phyloP scores from a whole-genome alignment of 441 rosid genomes.

The Biscutella auriculata region DNA sequence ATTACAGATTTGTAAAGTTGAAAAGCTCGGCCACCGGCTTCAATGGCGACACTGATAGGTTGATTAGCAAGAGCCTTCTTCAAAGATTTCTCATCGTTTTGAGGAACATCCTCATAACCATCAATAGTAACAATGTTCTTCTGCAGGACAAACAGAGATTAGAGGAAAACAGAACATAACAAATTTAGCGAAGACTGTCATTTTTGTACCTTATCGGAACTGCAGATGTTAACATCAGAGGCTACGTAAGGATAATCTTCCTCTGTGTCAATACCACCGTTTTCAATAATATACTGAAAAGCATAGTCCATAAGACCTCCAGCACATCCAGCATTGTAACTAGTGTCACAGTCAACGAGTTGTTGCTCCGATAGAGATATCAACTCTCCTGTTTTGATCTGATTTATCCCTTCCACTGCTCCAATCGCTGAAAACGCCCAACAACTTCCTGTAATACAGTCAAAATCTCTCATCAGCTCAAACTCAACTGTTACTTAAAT shows the following conservation, averaged over 20 bases:
- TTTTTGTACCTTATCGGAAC: slow-evolving; percentile 24
- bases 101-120: slow-evolving; percentile 43
- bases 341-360: slow-evolving; percentile 42
- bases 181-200: background rate
- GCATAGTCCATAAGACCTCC: slow-evolving; percentile 60
- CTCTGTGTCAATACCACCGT: slow-evolving; percentile 42
- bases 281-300: slow-evolving; percentile 30
- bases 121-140: slow-evolving; percentile 44
- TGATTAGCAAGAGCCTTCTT: slow-evolving; percentile 44
- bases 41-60: slow-evolving; percentile 53
- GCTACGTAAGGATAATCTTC: slow-evolving; percentile 40
- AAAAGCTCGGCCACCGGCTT: slow-evolving; percentile 51
- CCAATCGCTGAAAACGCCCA: slow-evolving; percentile 57
- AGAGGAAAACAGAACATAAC: background rate
- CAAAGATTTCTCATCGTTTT: slow-evolving; percentile 44
- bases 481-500: background rate
- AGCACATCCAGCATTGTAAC: slow-evolving; percentile 38
- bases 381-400: slow-evolving; percentile 43
- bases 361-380: slow-evolving; percentile 48
- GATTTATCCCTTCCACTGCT: slow-evolving; percentile 49
- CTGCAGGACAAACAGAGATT: slow-evolving; percentile 14
- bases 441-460: slow-evolving; percentile 32
- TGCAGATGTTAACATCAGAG: slow-evolving; percentile 24
- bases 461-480: background rate
- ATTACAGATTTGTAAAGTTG: slow-evolving; percentile 49